Conservation (phyloP, 768 basidiomycete species). For the Thelephora aurantiotincta region DNA sequence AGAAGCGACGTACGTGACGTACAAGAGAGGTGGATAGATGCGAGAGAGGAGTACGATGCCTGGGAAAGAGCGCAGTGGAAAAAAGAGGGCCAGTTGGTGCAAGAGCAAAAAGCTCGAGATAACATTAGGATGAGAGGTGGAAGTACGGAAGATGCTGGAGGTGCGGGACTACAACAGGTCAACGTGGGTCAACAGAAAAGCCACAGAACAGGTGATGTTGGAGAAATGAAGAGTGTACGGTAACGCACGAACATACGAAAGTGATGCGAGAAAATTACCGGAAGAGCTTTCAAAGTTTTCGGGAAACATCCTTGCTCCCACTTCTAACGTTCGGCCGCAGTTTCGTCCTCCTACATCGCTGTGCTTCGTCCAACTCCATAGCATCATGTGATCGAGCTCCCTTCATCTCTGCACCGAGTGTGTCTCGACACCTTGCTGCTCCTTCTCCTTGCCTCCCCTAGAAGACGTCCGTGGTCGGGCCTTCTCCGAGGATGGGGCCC, state of each 20-base stretch:
- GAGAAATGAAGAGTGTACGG: too few species aligned
- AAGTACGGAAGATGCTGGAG: too few species aligned
- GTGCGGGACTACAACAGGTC: too few species aligned
- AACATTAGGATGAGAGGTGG: slow-evolving; percentile 12
- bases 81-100: slow-evolving; percentile 48
- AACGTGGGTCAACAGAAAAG: too few species aligned
- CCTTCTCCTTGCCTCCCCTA: slow-evolving; percentile 19
- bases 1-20: slow-evolving; percentile 54
- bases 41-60: slow-evolving; percentile 68
- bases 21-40: slow-evolving; percentile 92
- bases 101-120: slow-evolving; percentile 24
- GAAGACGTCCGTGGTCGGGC: background rate
- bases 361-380: slow-evolving; percentile 42
- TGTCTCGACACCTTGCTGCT: slow-evolving; percentile 46
- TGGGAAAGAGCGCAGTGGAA: slow-evolving; percentile 69
- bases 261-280: too few species aligned
- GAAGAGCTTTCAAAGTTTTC: slow-evolving; percentile 10
- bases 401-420: slow-evolving; percentile 83
- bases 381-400: slow-evolving; percentile 26
- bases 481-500: slow-evolving; percentile 41
- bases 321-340: slow-evolving; percentile 72
- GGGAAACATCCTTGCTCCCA: slow-evolving; percentile 80
- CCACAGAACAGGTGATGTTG: too few species aligned
- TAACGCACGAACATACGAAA: too few species aligned
- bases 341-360: slow-evolving; percentile 65